A percentile compares a stretch with the other conserved stretches of the same genome.
Evolutionary conservation across 768 basidiomycete species (phyloP).

Genomic region (Lactifluus hygrophoroides): DNA sequence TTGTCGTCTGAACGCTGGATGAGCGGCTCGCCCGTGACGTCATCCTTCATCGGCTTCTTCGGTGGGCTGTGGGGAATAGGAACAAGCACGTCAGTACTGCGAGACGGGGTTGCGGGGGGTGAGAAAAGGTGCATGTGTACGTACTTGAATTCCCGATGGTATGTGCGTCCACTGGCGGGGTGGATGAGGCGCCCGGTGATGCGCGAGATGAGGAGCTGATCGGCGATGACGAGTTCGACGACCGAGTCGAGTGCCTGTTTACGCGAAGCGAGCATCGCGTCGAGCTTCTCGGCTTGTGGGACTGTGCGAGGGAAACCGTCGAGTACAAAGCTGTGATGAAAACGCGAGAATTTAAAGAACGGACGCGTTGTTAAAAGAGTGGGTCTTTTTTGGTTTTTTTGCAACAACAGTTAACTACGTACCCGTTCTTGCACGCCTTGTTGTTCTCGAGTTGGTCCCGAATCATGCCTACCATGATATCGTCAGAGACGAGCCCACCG

Average conservation of each 20-base stretch:
- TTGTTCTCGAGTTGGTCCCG: conserved; percentile 92
- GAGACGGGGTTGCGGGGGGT: not conserved
- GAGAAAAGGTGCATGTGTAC: conserved; percentile 23
- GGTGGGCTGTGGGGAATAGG: conserved; percentile 60
- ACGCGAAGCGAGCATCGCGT: conserved; percentile 73
- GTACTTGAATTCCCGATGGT: conserved; percentile 93
- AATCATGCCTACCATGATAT: conserved; percentile 98
- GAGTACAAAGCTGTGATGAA: conserved; percentile 97
- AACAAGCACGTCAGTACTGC: not conserved
- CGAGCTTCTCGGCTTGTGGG: conserved; percentile 92
- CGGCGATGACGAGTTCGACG: conserved; percentile 85
- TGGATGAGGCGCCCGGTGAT: conserved; percentile 97
- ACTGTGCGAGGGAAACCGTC: conserved; percentile 99
- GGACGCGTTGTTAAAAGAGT: not conserved
- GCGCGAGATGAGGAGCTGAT: conserved; percentile 92
- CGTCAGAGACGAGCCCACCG: conserved; percentile 91
- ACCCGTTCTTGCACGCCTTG: conserved; percentile 92
- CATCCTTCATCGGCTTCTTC: conserved; percentile 91
- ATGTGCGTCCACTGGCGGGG: conserved; percentile 79
- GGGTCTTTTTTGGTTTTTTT: too few species aligned
- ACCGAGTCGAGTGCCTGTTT: conserved; percentile 90
- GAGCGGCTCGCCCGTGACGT: conserved; percentile 90
- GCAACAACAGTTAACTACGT: too few species aligned
- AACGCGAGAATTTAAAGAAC: not conserved
- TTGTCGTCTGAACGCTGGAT: conserved; percentile 98